Percentiles rank a stretch among this genome's conserved stretches.
Conservation (phyloP, 352 stramenopile species). For the Globisporangium nodosum region DNA sequence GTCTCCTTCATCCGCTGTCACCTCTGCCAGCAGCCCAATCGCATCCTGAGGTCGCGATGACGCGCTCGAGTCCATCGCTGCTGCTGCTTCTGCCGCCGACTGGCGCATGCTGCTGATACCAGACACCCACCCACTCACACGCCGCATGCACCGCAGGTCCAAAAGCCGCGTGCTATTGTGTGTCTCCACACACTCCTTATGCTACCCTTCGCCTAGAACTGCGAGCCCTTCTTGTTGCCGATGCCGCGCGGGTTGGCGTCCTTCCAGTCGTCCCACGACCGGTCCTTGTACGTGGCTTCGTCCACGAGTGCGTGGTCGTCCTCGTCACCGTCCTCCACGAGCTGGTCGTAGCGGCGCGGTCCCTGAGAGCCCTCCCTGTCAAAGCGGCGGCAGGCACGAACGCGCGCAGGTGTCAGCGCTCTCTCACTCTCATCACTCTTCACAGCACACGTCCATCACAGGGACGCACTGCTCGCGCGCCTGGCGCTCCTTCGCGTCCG, state of each 20-base stretch:
- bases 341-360: conserved; percentile 89
- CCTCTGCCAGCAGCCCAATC: conserved; percentile 7
- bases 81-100: not conserved
- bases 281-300: conserved; percentile 90
- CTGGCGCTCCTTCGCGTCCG: conserved; percentile 85
- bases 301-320: conserved; percentile 91
- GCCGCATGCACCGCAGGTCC: too few relatives aligned
- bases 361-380: conserved; percentile 50
- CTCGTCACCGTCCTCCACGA: conserved; percentile 93
- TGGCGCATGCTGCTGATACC: not conserved
- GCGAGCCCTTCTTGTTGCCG: conserved; percentile 94
- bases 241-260: conserved; percentile 94
- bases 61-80: not conserved
- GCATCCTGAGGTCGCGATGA: not conserved
- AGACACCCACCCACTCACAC: not conserved
- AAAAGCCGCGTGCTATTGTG: not conserved
- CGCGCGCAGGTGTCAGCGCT: not conserved
- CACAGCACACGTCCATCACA: not conserved
- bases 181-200: conserved; percentile 1
- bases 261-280: conserved; percentile 96
- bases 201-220: conserved; percentile 74
- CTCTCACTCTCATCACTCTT: not conserved
- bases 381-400: conserved; percentile 5
- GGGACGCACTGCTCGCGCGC: conserved; percentile 57
- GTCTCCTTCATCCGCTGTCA: conserved; percentile 20